Base-by-base conservation (phyloP, 441 rosid species). In the Gossypium laxum region DNA sequence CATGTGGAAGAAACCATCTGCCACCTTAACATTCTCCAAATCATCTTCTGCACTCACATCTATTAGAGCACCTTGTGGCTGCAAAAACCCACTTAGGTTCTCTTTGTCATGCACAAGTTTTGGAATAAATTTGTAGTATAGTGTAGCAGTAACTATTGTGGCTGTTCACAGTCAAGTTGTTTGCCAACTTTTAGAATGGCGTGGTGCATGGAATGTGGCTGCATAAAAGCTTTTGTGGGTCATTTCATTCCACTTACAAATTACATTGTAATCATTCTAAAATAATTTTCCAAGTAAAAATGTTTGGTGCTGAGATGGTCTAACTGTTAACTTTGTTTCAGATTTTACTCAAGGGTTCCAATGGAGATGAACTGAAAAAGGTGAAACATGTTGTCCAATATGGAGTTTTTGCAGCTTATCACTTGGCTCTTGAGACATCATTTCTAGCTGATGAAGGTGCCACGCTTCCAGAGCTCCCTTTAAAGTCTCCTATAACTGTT, bases 381-480 rank as follows among this genome's bases (percentile, higher is more conserved):
- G 89, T 87, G 75, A 89, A 89, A 82, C 88, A 85, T 81, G 92
- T 89, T 69, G 81, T 87, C 67, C 90, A 89, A 67, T 89, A 89
- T 80, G 92, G 91, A 73, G 83, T 89, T 79, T 89, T 89, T 74
- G 94, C 94, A 61, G 94, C 94, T 69, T 89, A 89, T 78, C 94
- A 89, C 78, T 80, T 89, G 78, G 94, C 89, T 79, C 77, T 87
- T 54, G 94, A 89, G 85, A 89, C 92, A 43, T 89, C 91, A 5
- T 89, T 87, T 76, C 81, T 87, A 62, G 94, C 92, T 50, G 94
- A 89, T 81, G 94, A 89, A 83, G 85, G 94, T 69, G 94, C 94
- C 76, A 82, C 90, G 11, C 85, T 87, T 75, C 92, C 89, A 19
- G 90, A 89, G 70, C 85, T 85, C 75, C 90, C 88, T 72, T 77